Evolutionary conservation across 805 yeast genomes (phyloP), one percentile per base, ranked within the genome.

Genomic region (Cyberlindnera subsufficiens): DNA sequence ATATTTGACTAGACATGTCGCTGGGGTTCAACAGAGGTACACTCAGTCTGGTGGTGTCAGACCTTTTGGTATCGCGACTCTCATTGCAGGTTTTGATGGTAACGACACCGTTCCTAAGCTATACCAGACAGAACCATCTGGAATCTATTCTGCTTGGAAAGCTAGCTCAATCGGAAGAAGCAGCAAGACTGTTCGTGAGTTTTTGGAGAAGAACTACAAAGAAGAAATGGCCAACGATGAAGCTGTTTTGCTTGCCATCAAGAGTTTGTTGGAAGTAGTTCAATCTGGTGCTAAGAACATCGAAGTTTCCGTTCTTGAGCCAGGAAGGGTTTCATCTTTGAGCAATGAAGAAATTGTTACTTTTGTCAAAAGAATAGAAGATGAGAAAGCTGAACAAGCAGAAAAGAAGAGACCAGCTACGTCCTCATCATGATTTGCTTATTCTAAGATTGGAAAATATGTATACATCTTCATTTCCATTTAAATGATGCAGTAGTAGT

Each of bases 41-140:
- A 93, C 99, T 6, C 99, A 93, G 66, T 82, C 95, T 39, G 99
- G 99, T 53, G 99, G 99, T 65, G 96, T 93, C 20, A 79, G 99
- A 66, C 99, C 99, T 17, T 93, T 93, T 63, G 99, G 99, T 45
- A 86, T 93, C 54, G 83, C 96, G 40, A 93, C 97, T 25, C 71
- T 93, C 56, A 86, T 93, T 62, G 96, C 96, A 19, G 99, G 99
- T 1, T 93, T 93, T 58, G 98, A 93, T 68, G 82, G 82, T 42
- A 82, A 83, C 58, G 96, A 88, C 65, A 66, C 66, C 18, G 76
- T 73, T 30, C 97, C 98, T 36, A 82, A 78, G 61, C 75, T 93
- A 52, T 93, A 82, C 67, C 95, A 86, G 65, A 93, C 99, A 11
- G 99, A 93, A 64, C 99, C 99, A 35, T 86, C 96, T 37, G 99